Percentiles rank a stretch among this genome's conserved stretches.
Conservation (phyloP, 257 asterid species). For the Fraxinus anomala region DNA sequence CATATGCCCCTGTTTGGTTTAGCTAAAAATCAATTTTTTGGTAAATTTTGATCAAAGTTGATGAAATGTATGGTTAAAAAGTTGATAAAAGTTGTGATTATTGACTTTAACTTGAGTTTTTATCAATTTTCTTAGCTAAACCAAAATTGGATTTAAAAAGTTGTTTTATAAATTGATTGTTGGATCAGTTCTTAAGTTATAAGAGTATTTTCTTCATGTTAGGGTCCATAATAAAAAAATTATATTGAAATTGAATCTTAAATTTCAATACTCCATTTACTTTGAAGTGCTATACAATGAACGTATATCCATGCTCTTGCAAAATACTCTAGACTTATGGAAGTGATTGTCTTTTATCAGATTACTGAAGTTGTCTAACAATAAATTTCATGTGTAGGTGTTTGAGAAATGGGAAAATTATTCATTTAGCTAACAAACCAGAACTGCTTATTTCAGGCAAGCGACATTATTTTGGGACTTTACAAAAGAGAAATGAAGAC, state of each 20-base stretch:
- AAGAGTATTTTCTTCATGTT: conserved; percentile 4
- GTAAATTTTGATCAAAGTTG: too few species aligned
- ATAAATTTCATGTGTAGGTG: conserved; percentile 1
- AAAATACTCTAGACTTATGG: background rate
- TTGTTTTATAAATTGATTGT: background rate
- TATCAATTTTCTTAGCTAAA: too few species aligned
- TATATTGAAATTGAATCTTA: conserved; percentile 3
- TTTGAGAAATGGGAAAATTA: background rate
- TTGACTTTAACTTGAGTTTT: too few species aligned
- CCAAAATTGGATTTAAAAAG: background rate
- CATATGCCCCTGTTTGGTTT: background rate
- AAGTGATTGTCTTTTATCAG: background rate
- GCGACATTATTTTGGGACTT: background rate
- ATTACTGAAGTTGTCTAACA: background rate
- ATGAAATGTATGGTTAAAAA: too few species aligned
- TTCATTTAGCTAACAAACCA: background rate
- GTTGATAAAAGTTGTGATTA: too few species aligned
- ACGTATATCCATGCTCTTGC: background rate
- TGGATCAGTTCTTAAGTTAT: background rate
- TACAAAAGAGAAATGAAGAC: background rate
- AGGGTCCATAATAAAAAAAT: background rate
- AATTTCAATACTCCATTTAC: background rate
- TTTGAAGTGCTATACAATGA: background rate
- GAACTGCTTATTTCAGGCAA: conserved; percentile 5
- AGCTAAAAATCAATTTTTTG: too few species aligned